phyloP scores from a whole-genome alignment of 495 filamentous ascomycete genomes.

The Penicillium cosmopolitanum region DNA sequence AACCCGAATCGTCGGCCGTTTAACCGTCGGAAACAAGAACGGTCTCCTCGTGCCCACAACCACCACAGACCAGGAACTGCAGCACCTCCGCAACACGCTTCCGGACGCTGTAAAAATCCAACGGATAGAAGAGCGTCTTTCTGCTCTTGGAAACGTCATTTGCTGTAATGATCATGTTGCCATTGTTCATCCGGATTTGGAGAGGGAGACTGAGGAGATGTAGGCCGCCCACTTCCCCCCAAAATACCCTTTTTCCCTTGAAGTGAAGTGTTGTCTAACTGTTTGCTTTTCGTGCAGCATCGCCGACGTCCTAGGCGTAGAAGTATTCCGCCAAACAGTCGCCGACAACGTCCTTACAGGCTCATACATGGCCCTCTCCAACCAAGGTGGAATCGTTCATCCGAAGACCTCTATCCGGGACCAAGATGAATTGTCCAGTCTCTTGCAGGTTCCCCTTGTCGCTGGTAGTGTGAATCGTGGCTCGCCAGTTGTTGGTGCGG shows the following conservation, averaged over 20 bases:
- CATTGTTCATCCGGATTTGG: conserved; percentile 93
- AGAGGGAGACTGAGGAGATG: conserved; percentile 95
- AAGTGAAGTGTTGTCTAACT: too few species aligned
- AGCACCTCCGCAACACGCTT: conserved; percentile 91
- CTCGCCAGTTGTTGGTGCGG: conserved; percentile 90
- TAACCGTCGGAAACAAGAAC: conserved; percentile 96
- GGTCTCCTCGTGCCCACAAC: conserved; percentile 94
- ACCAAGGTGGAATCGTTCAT: conserved; percentile 96
- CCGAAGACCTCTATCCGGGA: conserved; percentile 96
- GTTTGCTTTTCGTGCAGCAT: conserved; percentile 49
- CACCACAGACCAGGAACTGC: conserved; percentile 96
- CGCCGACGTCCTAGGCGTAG: conserved; percentile 94
- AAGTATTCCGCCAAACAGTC: conserved; percentile 97
- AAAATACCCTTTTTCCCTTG: too few species aligned
- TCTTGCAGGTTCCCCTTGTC: conserved; percentile 94
- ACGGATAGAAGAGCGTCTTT: conserved; percentile 95
- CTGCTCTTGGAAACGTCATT: conserved; percentile 95
- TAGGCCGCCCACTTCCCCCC: conserved; percentile 20
- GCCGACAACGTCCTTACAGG: conserved; percentile 96
- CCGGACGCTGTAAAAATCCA: conserved; percentile 90
- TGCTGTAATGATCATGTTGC: conserved; percentile 96
- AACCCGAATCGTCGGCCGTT: conserved; percentile 89
- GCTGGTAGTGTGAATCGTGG: conserved; percentile 93
- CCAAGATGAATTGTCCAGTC: conserved; percentile 92
- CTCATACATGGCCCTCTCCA: conserved; percentile 92